These are phyloP conservation scores for Aspergillus sclerotiicarbonarius DNA, from an alignment of 495 filamentous ascomycete genomes.

Conservation along the genomic window DNA sequence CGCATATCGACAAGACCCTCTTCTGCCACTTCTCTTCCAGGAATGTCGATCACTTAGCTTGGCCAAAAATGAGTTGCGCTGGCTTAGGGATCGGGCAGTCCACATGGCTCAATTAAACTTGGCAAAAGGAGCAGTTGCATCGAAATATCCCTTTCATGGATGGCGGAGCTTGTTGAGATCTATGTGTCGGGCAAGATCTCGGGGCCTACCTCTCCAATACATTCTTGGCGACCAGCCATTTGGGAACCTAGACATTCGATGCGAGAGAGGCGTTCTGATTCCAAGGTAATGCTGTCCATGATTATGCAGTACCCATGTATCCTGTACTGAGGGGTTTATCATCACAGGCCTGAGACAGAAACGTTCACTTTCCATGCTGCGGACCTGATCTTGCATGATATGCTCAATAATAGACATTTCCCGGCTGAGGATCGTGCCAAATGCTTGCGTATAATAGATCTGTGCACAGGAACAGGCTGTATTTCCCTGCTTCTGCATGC, in stretches of 20 bases:
- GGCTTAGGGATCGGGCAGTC: slow-evolving; percentile 68
- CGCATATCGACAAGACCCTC: slow-evolving; percentile 54
- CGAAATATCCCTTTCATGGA: slow-evolving; percentile 6
- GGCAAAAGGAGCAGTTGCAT: slow-evolving; percentile 2
- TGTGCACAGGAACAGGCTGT: slow-evolving; percentile 90
- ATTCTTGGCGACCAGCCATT: slow-evolving; percentile 88
- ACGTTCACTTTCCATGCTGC: slow-evolving; percentile 60
- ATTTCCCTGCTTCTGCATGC: slow-evolving; percentile 72
- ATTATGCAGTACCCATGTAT: too few relatives aligned
- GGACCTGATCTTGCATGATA: slow-evolving; percentile 33
- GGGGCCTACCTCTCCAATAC: slow-evolving; percentile 81
- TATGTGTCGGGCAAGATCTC: slow-evolving; percentile 57
- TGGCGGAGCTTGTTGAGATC: slow-evolving; percentile 37
- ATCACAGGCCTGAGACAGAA: slow-evolving; percentile 61
- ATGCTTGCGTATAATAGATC: slow-evolving; percentile 65
- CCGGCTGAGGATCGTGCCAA: neutral
- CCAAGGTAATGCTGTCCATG: slow-evolving; percentile 46
- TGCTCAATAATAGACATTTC: neutral
- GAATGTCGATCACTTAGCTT: slow-evolving; percentile 65
- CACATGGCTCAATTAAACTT: slow-evolving; percentile 14
- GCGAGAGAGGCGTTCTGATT: slow-evolving; percentile 74
- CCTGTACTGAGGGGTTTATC: too few relatives aligned
- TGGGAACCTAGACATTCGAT: slow-evolving; percentile 76
- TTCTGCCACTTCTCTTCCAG: slow-evolving; percentile 66
- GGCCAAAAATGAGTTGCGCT: slow-evolving; percentile 78